Evolutionary conservation across 1,284 basidiomycete genomes (phyloP).

Genomic region (Pholiota adiposa): DNA sequence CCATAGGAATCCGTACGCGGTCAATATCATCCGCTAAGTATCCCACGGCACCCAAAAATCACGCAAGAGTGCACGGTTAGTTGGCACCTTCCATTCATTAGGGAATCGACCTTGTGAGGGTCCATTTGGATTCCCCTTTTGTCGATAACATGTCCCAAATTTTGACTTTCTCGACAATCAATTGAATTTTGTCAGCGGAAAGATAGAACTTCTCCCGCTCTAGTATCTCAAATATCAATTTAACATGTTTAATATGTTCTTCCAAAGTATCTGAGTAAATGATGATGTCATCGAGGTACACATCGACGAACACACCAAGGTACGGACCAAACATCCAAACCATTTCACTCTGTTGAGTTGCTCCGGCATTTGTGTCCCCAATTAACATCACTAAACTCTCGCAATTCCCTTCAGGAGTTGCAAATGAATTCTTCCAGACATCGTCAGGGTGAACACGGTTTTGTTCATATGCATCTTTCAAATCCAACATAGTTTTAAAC

Average conservation of each 20-base stretch:
- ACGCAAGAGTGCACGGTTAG: neutral
- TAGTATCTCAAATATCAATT: neutral
- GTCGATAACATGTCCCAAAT: no score
- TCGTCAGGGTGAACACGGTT: neutral
- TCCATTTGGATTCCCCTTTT: conserved; percentile 37
- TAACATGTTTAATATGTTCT: neutral
- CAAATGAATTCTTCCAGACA: neutral
- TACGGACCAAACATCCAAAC: neutral
- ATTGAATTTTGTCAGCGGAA: neutral
- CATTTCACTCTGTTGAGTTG: neutral
- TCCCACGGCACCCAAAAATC: conserved; percentile 6
- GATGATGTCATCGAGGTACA: neutral
- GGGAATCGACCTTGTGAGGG: conserved; percentile 34
- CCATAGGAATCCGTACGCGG: conserved; percentile 31
- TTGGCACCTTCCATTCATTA: conserved; percentile 33
- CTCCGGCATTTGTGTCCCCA: neutral
- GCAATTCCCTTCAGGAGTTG: neutral
- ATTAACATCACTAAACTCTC: neutral
- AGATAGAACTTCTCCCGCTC: neutral
- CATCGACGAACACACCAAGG: neutral
- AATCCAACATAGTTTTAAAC: neutral
- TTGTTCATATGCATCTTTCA: neutral
- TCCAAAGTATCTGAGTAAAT: neutral
- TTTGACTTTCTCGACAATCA: neutral
- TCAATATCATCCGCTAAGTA: conserved; percentile 16